Evolutionary conservation across 495 filamentous ascomycete species (phyloP).

Genomic region (Penicillium samsonianum): DNA sequence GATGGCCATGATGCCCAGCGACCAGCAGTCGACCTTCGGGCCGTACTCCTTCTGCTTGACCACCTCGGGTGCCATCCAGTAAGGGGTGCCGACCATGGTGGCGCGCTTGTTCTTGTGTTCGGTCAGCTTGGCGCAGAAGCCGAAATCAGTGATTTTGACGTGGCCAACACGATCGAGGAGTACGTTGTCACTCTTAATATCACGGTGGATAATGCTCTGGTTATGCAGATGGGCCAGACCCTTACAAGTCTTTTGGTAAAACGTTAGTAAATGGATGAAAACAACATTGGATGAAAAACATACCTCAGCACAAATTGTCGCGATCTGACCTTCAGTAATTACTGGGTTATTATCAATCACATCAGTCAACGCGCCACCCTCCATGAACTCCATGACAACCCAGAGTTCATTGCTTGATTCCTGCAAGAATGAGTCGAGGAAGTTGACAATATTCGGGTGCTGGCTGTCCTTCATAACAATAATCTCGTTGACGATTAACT

Average conservation of each 20-base stretch:
- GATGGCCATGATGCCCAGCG: slow-evolving; percentile 98
- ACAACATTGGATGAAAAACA: slow-evolving; percentile 15
- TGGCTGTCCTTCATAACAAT: slow-evolving; percentile 99
- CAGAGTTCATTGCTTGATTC: slow-evolving; percentile 91
- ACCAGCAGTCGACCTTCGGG: slow-evolving; percentile 98
- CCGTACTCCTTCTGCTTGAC: slow-evolving; percentile 99
- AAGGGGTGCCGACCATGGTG: slow-evolving; percentile 98
- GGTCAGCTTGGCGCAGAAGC: slow-evolving; percentile 98
- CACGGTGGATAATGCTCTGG: slow-evolving; percentile 97
- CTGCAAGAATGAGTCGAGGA: slow-evolving; percentile 92
- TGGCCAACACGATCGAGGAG: slow-evolving; percentile 89
- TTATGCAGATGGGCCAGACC: slow-evolving; percentile 90
- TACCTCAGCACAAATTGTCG: slow-evolving; percentile 96
- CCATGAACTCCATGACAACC: slow-evolving; percentile 99
- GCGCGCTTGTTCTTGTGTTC: slow-evolving; percentile 96
- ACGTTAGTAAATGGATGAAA: slow-evolving; percentile 35
- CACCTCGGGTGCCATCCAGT: slow-evolving; percentile 99
- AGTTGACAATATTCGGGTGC: slow-evolving; percentile 98
- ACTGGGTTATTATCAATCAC: slow-evolving; percentile 94
- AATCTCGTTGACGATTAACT: slow-evolving; percentile 98
- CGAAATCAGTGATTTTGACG: slow-evolving; percentile 99
- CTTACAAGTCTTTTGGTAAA: slow-evolving; percentile 76
- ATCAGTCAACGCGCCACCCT: slow-evolving; percentile 95
- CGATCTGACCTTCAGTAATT: slow-evolving; percentile 94
- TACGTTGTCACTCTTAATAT: slow-evolving; percentile 99